These are phyloP conservation scores for Allium cepa DNA, from an alignment of 106 monocot species.

Conservation along the genomic window DNA sequence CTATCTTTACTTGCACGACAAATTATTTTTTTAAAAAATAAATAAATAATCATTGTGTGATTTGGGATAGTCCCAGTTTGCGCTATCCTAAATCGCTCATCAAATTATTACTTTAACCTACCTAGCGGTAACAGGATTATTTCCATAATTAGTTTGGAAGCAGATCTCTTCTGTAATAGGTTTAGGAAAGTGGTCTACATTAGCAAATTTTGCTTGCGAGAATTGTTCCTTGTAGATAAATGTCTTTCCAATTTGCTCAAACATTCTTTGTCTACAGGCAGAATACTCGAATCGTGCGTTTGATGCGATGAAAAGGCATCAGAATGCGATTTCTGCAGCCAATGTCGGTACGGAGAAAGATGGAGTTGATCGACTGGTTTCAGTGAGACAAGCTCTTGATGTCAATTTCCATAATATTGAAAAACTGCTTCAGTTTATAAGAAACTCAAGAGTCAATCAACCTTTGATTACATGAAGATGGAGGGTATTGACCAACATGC, in stretches of 20 bases:
- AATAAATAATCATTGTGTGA: too few species aligned
- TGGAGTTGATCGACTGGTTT: slow-evolving; percentile 29
- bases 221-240: background rate
- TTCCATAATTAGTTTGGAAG: background rate
- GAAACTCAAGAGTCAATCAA: slow-evolving; percentile 44
- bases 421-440: slow-evolving; percentile 46
- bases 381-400: slow-evolving; percentile 61
- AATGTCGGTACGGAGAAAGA: slow-evolving; percentile 27
- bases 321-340: slow-evolving; percentile 49
- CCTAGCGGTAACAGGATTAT: too few species aligned
- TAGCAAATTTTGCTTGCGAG: background rate
- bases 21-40: too few species aligned
- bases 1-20: too few species aligned
- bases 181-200: background rate
- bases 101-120: too few species aligned
- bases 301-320: slow-evolving; percentile 81
- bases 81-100: too few species aligned
- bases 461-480: slow-evolving; percentile 6
- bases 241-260: background rate
- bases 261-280: slow-evolving; percentile 24
- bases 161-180: background rate
- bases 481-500: slow-evolving; percentile 1
- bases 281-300: slow-evolving; percentile 68
- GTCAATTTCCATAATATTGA: slow-evolving; percentile 58
- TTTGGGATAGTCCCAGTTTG: too few species aligned